Evolutionary conservation across 2,329 filamentous ascomycete species (phyloP), one percentile per base, ranked within the genome.

Genomic region (Phaeoacremonium minimum): DNA sequence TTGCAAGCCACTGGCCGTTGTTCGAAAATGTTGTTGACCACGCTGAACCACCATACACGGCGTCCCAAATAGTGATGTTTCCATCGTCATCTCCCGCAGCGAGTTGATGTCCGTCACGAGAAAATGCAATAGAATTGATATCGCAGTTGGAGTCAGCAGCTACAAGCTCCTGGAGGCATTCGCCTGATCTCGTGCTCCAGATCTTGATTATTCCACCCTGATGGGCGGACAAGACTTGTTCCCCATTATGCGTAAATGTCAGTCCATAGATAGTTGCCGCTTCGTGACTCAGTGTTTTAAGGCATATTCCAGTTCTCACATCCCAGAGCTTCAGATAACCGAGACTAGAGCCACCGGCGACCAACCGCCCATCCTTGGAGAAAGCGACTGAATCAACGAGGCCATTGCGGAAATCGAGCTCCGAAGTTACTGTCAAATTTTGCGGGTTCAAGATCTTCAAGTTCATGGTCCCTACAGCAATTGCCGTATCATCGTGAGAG

Each of bases 321-420:
- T 26, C 20, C 20, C 20, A 26, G 20, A 26, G 8, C 20, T n/a
- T 8, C 8, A 26, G 8, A 26, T n/a, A 8, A n/a, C n/a, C 8
- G n/a, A 9, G 8, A n/a, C 20, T 26, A n/a, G 20, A 26, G 8
- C 20, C 20, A 9, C 8, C 8, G 8, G 20, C 20, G 8, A 26
- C 8, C 20, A 9, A n/a, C n/a, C 8, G 8, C 8, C 20, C 20
- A n/a, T 26, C 20, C n/a, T 8, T 8, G 5, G 49, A 46, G 32
- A 51, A 51, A 5, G 36, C 36, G 13, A 54, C 28, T 13, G 38
- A 37, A 7, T 6, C 26, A 26, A 26, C 20, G n/a, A n/a, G 15
- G 6, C 12, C 26, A 4, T 16, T n/a, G n/a, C n/a, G n/a, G 7
- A 44, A 44, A 14, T 45, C 40, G n/a, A 48, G 42, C 14, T 26